Conservation (phyloP, 2,329 filamentous ascomycete species). For the Orbilia ellipsospora region DNA sequence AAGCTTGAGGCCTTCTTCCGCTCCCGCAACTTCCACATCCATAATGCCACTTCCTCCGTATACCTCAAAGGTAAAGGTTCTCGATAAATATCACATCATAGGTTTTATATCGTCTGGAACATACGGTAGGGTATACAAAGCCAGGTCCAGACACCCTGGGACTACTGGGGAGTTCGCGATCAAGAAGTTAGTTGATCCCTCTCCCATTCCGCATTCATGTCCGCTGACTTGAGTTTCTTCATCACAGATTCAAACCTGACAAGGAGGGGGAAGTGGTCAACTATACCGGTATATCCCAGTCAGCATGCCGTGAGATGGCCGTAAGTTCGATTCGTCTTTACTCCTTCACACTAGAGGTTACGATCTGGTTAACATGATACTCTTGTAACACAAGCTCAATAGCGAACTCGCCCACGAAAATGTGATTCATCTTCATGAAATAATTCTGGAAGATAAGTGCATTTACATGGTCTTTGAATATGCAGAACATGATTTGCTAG, state of each 20-base stretch:
- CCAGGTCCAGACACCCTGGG: constrained; percentile 71
- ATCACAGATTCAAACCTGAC: constrained; percentile 83
- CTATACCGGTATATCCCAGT: constrained; percentile 98
- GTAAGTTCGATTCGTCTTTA: constrained; percentile 29
- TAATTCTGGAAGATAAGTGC: constrained; percentile 97
- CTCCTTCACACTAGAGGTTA: background rate
- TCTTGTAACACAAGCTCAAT: constrained; percentile 69
- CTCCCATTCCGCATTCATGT: background rate
- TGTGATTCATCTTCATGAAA: constrained; percentile 90
- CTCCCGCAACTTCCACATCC: constrained; percentile 14
- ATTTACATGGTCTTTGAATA: constrained; percentile 99
- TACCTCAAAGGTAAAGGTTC: constrained; percentile 84
- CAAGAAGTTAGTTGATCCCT: constrained; percentile 76
- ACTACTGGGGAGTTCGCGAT: constrained; percentile 90
- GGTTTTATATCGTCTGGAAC: constrained; percentile 98
- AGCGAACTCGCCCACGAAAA: constrained; percentile 90
- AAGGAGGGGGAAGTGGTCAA: constrained; percentile 95
- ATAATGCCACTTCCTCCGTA: constrained; percentile 63
- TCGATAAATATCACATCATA: constrained; percentile 93
- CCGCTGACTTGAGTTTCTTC: background rate
- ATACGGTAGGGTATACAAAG: constrained; percentile 98
- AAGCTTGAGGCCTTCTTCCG: constrained; percentile 13
- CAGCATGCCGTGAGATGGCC: constrained; percentile 96
- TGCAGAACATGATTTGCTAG: constrained; percentile 91
- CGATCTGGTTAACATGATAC: background rate